Evolutionary conservation across 169 alveolate genomes (phyloP).

Genomic region (Plasmodium blacklocki): DNA sequence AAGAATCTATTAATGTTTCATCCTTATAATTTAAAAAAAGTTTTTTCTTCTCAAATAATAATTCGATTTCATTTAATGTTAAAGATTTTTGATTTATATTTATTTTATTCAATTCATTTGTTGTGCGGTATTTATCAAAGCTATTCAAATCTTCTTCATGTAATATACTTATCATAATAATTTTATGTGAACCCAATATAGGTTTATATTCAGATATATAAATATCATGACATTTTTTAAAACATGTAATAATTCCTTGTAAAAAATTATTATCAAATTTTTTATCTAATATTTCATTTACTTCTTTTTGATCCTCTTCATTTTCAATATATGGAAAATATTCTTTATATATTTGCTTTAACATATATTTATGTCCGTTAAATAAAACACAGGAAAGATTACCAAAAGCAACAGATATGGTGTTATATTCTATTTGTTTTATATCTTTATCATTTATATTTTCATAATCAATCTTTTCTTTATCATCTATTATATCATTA

Average conservation of each 20-base stretch:
- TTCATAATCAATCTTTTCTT: too few relatives aligned
- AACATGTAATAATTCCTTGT: slow-evolving; percentile 36
- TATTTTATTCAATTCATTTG: slow-evolving; percentile 22
- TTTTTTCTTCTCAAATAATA: slow-evolving; percentile 51
- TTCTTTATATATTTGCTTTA: slow-evolving; percentile 47
- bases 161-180: slow-evolving; percentile 2
- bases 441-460: not conserved
- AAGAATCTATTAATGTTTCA: slow-evolving; percentile 31
- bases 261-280: slow-evolving; percentile 48
- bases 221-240: slow-evolving; percentile 16
- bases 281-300: slow-evolving; percentile 20
- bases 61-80: slow-evolving; percentile 31
- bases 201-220: slow-evolving; percentile 1
- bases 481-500: not conserved
- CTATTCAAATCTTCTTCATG: slow-evolving; percentile 25
- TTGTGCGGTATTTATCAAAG: slow-evolving; percentile 33
- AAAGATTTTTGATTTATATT: slow-evolving; percentile 13
- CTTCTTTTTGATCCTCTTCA: slow-evolving; percentile 7
- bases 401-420: slow-evolving; percentile 73
- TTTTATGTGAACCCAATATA: not conserved
- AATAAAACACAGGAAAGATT: slow-evolving; percentile 31
- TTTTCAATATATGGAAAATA: slow-evolving; percentile 27
- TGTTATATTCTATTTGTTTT: slow-evolving; percentile 70
- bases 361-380: slow-evolving; percentile 59
- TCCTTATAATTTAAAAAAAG: slow-evolving; percentile 30